Percentiles rank a stretch among this genome's conserved stretches.
These are phyloP conservation scores for Xylaria cubensis DNA, from an alignment of 495 filamentous ascomycete species.

Conservation along the genomic window DNA sequence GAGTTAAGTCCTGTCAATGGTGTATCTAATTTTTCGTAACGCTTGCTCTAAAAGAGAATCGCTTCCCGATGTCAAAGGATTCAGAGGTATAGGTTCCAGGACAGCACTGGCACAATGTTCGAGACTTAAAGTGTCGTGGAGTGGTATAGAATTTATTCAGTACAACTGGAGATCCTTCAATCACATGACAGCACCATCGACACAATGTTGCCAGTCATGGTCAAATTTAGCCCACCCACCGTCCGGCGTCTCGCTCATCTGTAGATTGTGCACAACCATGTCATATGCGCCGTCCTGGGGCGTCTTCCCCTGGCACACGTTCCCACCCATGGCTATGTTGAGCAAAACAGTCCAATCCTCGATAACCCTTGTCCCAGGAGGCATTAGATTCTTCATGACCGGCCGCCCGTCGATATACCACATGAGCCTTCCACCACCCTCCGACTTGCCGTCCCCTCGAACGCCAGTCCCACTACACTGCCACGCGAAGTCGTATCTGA, in stretches of 20 bases:
- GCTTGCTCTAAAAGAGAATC: too few relatives aligned
- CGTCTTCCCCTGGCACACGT: slow-evolving; percentile 47
- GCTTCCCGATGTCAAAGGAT: too few relatives aligned
- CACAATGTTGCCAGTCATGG: slow-evolving; percentile 40
- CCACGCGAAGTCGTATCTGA: slow-evolving; percentile 50
- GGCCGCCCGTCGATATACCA: slow-evolving; percentile 55
- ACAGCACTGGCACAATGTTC: too few relatives aligned
- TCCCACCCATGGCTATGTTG: slow-evolving; percentile 56
- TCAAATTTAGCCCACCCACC: slow-evolving; percentile 52
- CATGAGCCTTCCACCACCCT: slow-evolving; percentile 37
- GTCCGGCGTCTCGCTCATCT: slow-evolving; percentile 44
- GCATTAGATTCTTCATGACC: slow-evolving; percentile 50
- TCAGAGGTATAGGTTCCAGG: too few relatives aligned
- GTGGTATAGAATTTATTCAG: not conserved
- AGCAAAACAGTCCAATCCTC: slow-evolving; percentile 50
- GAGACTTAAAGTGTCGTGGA: not conserved
- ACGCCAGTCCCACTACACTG: slow-evolving; percentile 35
- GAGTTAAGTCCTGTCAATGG: too few relatives aligned
- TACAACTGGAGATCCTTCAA: not conserved
- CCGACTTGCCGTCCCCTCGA: slow-evolving; percentile 27
- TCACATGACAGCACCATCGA: slow-evolving; percentile 41
- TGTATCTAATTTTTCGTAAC: too few relatives aligned
- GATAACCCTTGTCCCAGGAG: slow-evolving; percentile 47
- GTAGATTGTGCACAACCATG: slow-evolving; percentile 48
- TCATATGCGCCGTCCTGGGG: slow-evolving; percentile 51